Percentiles rank a stretch among this genome's conserved stretches.
phyloP scores from a whole-genome alignment of 1,284 basidiomycete species.

The Polyporus tsugae region DNA sequence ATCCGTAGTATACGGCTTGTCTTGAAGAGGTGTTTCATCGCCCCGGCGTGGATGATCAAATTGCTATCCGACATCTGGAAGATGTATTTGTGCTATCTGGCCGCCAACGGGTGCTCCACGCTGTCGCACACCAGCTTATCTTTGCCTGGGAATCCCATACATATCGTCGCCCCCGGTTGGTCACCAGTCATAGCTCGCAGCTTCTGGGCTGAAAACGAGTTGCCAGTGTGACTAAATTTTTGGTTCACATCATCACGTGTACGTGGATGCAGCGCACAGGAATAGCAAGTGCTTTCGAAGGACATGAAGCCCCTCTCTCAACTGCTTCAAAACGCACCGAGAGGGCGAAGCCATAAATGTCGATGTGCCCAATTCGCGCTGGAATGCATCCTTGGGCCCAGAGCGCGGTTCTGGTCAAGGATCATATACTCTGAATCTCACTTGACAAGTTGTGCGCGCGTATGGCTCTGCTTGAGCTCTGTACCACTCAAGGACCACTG shows the following conservation, averaged over 20 bases:
- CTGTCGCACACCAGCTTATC: not conserved
- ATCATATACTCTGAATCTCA: too few relatives aligned
- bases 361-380: too few relatives aligned
- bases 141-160: not conserved
- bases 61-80: not conserved
- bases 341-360: too few relatives aligned
- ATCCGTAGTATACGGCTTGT: not conserved
- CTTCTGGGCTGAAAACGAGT: not conserved
- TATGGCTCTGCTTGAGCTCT: too few relatives aligned
- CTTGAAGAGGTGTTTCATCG: not conserved
- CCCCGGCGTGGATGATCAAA: not conserved
- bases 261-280: not conserved
- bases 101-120: not conserved
- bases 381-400: too few relatives aligned
- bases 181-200: not conserved
- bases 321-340: too few relatives aligned
- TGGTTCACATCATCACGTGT: not conserved
- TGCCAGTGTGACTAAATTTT: not conserved
- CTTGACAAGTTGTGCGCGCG: too few relatives aligned
- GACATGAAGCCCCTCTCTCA: too few relatives aligned
- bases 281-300: not conserved
- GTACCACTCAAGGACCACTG: too few relatives aligned
- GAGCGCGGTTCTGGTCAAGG: too few relatives aligned
- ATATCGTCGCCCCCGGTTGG: not conserved
- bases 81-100: slow-evolving; percentile 3